These are phyloP conservation scores for Salvia hispanica DNA, from an alignment of 257 asterid species.

Conservation along the genomic window DNA sequence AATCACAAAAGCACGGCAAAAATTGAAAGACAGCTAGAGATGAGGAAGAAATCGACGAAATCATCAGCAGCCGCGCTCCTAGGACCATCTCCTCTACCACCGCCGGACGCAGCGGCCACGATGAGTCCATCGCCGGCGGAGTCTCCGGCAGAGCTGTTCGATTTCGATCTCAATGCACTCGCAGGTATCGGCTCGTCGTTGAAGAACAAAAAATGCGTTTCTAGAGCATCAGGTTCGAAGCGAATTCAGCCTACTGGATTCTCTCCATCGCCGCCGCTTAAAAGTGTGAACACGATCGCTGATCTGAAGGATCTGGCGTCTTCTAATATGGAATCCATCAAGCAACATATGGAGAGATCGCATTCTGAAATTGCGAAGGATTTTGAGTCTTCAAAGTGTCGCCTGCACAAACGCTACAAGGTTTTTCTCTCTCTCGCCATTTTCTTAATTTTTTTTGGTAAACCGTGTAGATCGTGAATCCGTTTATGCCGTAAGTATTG, in stretches of 20 bases:
- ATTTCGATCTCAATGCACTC: slow-evolving; percentile 50
- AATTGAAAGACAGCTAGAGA: slow-evolving; percentile 29
- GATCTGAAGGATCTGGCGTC: slow-evolving; percentile 72
- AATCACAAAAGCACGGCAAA: slow-evolving; percentile 14
- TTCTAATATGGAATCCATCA: slow-evolving; percentile 52
- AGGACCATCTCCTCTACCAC: slow-evolving; percentile 42
- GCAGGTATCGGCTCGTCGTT: slow-evolving; percentile 39
- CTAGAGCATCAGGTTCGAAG: slow-evolving; percentile 41
- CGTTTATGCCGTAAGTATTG: slow-evolving; percentile 6
- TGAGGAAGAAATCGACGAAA: slow-evolving; percentile 56
- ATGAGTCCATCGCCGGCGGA: slow-evolving; percentile 53
- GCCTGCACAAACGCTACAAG: slow-evolving; percentile 82
- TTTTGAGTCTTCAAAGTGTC: slow-evolving; percentile 65
- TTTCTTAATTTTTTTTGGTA: not conserved
- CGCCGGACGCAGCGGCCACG: slow-evolving; percentile 29
- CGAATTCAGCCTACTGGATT: slow-evolving; percentile 45
- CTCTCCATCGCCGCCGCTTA: slow-evolving; percentile 45
- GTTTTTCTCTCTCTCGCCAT: slow-evolving; percentile 35
- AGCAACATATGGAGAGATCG: slow-evolving; percentile 64
- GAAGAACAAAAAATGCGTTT: slow-evolving; percentile 38
- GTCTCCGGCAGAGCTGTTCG: slow-evolving; percentile 52
- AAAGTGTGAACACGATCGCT: slow-evolving; percentile 51
- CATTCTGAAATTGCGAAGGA: slow-evolving; percentile 79
- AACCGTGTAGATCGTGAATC: not conserved
- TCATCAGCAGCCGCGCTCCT: slow-evolving; percentile 41